Base-by-base conservation (phyloP, 2,329 filamentous ascomycete species). In the Arthrobotrys sphaeroides region DNA sequence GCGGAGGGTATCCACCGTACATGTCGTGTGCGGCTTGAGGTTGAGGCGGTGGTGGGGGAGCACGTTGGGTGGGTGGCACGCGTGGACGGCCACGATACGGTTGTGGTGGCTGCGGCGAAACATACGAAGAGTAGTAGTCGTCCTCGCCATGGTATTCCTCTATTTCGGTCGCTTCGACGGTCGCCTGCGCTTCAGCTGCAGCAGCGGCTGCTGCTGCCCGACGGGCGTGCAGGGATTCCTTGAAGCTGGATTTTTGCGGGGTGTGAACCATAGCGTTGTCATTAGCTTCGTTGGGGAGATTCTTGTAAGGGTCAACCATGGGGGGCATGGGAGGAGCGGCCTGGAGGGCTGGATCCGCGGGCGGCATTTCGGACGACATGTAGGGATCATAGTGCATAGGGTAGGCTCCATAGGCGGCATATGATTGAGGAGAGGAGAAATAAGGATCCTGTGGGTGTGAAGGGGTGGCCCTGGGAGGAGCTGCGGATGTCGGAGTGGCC, bases 361-460 rank as follows among this genome's bases (percentile, higher is more conserved):
- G 38, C 2, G 31, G 13, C 9, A 20, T 40, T 31, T 74, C 70
- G 16, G 70, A 18, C 42, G 62, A 22, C 57, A 74, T 64, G 62
- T 74, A 74, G 2, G 70, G 40, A 18, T 74, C 70, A 24, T 74
- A 74, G 51, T 74, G 70, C 62, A 74, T 74, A n/a, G 70, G 69
- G 16, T 74, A 74, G 20, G 26, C 62, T 42, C 62, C 70, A n/a
- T 68, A 68, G 13, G 33, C 51, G n/a, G 49, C 51, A 24, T 74
- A 74, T 4, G 53, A 3, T 42, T 55, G 38, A 22, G 59, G 70
- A 6, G 69, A 60, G 22, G 62, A 42, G 18, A 74, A 68, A 62
- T 74, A 74, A 45, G 69, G 45, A 51, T 74, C 70, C 16, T 68
- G 62, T 13, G 70, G 55, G 36, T 74, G 53, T 42, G 70, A 62